Evolutionary conservation across 2,329 filamentous ascomycete genomes (phyloP), one percentile per base, ranked within the genome.

Genomic region (Pseudocercospora macadamiae): DNA sequence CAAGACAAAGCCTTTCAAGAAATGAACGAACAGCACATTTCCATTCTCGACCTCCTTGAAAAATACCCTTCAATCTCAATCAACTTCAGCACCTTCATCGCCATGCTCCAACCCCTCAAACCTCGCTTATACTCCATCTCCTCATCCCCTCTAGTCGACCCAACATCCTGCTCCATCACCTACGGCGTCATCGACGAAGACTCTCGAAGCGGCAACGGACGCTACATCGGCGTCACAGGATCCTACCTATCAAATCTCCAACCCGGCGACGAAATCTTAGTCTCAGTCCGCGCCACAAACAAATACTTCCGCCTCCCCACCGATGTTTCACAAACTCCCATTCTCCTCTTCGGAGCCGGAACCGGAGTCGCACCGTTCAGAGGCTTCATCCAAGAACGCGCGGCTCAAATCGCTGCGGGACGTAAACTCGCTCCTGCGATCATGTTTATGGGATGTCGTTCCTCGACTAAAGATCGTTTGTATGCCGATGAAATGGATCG

Each of bases 331-430:
- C n/a, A 18, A 39, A 39, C 36, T 3, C 36, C 36, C 3, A 67
- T 79, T 32, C 73, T 79, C 57, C 75, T 77, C 60, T 65, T 66
- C 42, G 47, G 54, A 16, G 67, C 66, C 12, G 93, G 93, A 64
- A 97, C 93, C 0, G 93, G 93, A 71, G 87, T 97, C n/a, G 93
- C 93, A 1, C 93, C 93, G 14, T 97, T 97, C 90, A 90, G 93
- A 63, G 93, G 93, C 61, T 97, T 97, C 72, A 89, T 96, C 51
- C 93, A 97, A 79, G 93, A 97, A 80, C 92, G 93, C 58, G 71
- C 71, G 18, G 72, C 70, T 12, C 74, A 80, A 57, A 68, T 77
- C 7, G 73, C 71, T 4, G 77, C 76, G 0, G 85, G 85, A 2
- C 76, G 81, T 10, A 64, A 67, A 8, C 75, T 89, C 0, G 86